Evolutionary conservation across 148 eudicot species (phyloP), one percentile per base, ranked within the genome.

Genomic region (Camellia sinensis): DNA sequence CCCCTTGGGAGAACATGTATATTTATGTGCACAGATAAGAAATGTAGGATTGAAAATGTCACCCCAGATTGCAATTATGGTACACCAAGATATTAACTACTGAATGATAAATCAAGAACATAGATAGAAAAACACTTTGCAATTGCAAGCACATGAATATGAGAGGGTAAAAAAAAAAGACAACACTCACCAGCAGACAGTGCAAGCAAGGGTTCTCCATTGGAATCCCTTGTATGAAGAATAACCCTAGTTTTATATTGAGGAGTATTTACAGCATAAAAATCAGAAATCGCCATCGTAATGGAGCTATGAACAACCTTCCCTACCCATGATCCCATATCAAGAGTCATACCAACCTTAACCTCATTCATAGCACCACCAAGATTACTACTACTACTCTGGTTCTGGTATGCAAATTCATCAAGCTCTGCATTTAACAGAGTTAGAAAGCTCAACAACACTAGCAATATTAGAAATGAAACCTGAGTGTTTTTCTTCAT

Each of bases 271-370:
- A 66, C 2, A 19, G 75, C 79, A 74, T 88, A 88, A 52, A 88
- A 88, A 48, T 86, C 85, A 4, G 85, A 80, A 6, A 82, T 19
- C 8, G 86, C 84, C 82, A 86, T 82, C 17, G 76, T 45, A 14
- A 86, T 78, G 79, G 83, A 80, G 62, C 60, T 71, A 11, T 71
- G 76, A 19, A 67, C 79, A 78, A 77, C 69, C 45, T 80, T 60
- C 19, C 84, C 86, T 4, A 71, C 56, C 79, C 50, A 75, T 46
- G 84, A 82, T 37, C 74, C 53, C 43, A 60, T 79, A 43, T 80
- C 84, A 9, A 80, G 64, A 54, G 82, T 78, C 71, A 84, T 53
- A 8, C 87, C 89, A 43, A 87, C 78, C 10, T 65, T 9, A 66
- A 77, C 29, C 61, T 77, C 72, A 14, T 77, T 65, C n/a, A n/a